phyloP scores from a whole-genome alignment of 345 rosid genomes.

The Lepidium aucheri region DNA sequence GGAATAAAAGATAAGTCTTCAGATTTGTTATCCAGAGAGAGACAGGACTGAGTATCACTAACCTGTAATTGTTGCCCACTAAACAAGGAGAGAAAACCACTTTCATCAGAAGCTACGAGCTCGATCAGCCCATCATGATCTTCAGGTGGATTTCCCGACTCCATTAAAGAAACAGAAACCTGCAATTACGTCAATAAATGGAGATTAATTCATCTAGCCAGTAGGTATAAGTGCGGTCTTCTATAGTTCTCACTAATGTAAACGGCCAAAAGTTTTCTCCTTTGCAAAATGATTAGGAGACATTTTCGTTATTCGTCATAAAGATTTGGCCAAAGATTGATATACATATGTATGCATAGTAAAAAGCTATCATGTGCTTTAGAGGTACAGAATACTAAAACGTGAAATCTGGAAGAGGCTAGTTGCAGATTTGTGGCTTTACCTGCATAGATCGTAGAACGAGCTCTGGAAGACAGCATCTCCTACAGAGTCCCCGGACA shows the following conservation, averaged over 20 bases:
- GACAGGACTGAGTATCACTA: neutral
- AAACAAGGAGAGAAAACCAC: conserved; percentile 66
- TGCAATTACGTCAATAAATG: conserved; percentile 20
- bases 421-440: conserved; percentile 1
- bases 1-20: neutral
- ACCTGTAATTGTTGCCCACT: conserved; percentile 94
- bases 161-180: conserved; percentile 78
- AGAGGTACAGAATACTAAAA: neutral
- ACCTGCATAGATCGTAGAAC: conserved; percentile 91
- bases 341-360: neutral
- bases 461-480: conserved; percentile 91
- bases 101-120: conserved; percentile 60
- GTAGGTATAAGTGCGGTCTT: neutral
- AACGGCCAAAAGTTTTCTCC: neutral
- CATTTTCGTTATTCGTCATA: neutral
- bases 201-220: neutral
- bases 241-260: neutral
- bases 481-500: conserved; percentile 76
- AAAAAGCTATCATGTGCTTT: neutral
- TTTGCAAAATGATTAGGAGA: neutral
- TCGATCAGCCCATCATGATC: conserved; percentile 73
- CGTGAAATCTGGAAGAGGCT: neutral
- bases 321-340: neutral
- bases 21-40: neutral
- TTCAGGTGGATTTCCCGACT: conserved; percentile 60